These are phyloP conservation scores for Smittium mucronatum DNA, from an alignment of 371 early-diverging fungal species.

Conservation along the genomic window DNA sequence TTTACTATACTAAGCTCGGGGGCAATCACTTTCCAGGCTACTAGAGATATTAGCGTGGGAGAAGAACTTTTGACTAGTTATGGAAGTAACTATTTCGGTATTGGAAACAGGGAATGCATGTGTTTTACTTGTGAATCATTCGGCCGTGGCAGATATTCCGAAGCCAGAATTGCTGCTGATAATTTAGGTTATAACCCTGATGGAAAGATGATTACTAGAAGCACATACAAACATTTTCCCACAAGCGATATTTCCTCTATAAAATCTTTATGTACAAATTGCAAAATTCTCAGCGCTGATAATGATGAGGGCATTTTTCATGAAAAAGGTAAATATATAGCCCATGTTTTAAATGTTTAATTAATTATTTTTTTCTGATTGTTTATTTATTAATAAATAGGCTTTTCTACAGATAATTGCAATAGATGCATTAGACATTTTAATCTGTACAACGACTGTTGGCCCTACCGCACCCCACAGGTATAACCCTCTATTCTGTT, in stretches of 20 bases:
- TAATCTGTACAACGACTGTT: background rate
- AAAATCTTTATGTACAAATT: background rate
- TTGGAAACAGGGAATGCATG: conserved; percentile 70
- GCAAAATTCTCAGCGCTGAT: background rate
- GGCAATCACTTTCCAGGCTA: conserved; percentile 64
- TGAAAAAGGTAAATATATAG: too few species aligned
- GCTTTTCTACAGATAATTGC: background rate
- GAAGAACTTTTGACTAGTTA: conserved; percentile 82
- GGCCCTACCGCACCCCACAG: background rate
- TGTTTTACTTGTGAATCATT: conserved; percentile 76
- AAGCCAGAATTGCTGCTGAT: background rate
- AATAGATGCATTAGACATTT: background rate
- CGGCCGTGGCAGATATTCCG: conserved; percentile 21
- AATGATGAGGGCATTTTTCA: too few species aligned
- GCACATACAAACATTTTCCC: background rate
- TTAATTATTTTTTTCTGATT: too few species aligned
- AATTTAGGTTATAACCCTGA: background rate
- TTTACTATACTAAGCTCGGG: conserved; percentile 49
- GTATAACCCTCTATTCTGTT: too few species aligned
- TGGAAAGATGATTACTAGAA: background rate
- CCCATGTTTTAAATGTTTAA: too few species aligned
- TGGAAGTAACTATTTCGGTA: conserved; percentile 79
- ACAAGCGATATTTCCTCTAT: background rate
- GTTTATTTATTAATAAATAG: too few species aligned
- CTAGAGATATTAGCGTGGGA: conserved; percentile 58